Evolutionary conservation across 2,329 filamentous ascomycete genomes (phyloP).

Genomic region (Ascochyta clinopodiicola): DNA sequence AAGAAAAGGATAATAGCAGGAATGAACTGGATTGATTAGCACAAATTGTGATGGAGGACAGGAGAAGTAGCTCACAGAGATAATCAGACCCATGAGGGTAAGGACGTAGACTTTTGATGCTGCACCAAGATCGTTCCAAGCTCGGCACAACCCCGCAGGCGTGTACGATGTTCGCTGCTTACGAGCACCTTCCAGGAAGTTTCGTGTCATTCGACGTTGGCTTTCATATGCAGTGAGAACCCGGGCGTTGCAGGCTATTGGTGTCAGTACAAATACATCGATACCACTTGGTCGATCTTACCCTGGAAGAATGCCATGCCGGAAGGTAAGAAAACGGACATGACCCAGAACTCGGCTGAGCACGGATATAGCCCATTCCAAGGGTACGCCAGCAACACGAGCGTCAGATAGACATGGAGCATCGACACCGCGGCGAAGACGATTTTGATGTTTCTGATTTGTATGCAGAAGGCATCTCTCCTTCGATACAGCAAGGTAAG

Average conservation of each 20-base stretch:
- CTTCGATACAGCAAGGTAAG: slow-evolving; percentile 39
- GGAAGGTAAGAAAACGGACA: slow-evolving; percentile 47
- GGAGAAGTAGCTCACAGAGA: slow-evolving; percentile 36
- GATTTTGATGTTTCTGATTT: slow-evolving; percentile 42
- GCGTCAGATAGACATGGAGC: slow-evolving; percentile 46
- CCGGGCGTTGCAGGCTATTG: slow-evolving; percentile 44
- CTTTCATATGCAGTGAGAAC: slow-evolving; percentile 47
- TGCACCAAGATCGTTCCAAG: slow-evolving; percentile 41
- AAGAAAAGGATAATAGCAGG: slow-evolving; percentile 67
- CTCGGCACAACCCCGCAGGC: slow-evolving; percentile 37
- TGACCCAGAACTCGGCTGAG: slow-evolving; percentile 49
- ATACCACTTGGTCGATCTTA: slow-evolving; percentile 8
- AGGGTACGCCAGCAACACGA: slow-evolving; percentile 48
- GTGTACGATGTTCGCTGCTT: slow-evolving; percentile 42
- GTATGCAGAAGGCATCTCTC: slow-evolving; percentile 41
- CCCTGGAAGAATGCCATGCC: slow-evolving; percentile 51
- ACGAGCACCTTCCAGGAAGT: slow-evolving; percentile 45
- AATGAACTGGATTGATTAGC: slow-evolving; percentile 56
- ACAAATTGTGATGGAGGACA: not conserved
- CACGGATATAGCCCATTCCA: slow-evolving; percentile 46
- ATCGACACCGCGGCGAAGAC: slow-evolving; percentile 44
- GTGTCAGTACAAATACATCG: slow-evolving; percentile 4
- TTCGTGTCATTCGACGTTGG: slow-evolving; percentile 41
- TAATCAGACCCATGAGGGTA: slow-evolving; percentile 35
- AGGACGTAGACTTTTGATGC: slow-evolving; percentile 44